Base-by-base conservation (phyloP, 257 asterid species). In the Lithospermum erythrorhizon region DNA sequence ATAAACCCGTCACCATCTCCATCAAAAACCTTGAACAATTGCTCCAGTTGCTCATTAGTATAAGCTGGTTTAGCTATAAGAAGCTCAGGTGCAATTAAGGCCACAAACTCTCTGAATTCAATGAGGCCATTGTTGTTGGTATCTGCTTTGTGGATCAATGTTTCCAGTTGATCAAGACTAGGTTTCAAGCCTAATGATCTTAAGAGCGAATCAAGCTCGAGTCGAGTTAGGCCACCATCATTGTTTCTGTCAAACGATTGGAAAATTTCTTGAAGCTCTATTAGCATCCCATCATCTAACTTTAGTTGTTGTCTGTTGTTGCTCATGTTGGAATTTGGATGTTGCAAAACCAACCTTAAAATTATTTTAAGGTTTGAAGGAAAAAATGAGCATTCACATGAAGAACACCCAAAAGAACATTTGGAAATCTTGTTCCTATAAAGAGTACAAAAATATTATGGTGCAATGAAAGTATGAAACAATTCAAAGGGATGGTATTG, bases 1-100 rank as follows among this genome's bases (percentile, higher is more conserved):
- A 89, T 87, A 61, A 64, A 89, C 1, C 95, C 97, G 55, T 87
- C 83, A 7, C 95, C 96, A n/a, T 90, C 96, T 16, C 95, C 72
- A 56, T 90, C 95, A 21, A 90, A 90, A 82, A 90, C 74, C 75
- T 69, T 72, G 55, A 90, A 90, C 45, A 90, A 69, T 57, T 85
- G 95, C 79, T 68, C 80, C 79, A 90, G 55, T 71, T 90, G 96
- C 16, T 90, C 97, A 73, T 85, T 96, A 21, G 87, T 75, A 80
- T 90, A 90, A 4, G 95, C 95, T 10, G 96, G 83, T 71, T 87
- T 82, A 18, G 78, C 89, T 57, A 86, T 87, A 20, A 90, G 66
- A n/a, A 87, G 90, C 70, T 87, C 94, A 68, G 95, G 97, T 41
- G 95, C 94, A 69, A 87, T 95, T 72, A 87, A 83, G 17, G 91